Conservation (phyloP, 371 early-diverging fungal species). For the Mortierella sp. region DNA sequence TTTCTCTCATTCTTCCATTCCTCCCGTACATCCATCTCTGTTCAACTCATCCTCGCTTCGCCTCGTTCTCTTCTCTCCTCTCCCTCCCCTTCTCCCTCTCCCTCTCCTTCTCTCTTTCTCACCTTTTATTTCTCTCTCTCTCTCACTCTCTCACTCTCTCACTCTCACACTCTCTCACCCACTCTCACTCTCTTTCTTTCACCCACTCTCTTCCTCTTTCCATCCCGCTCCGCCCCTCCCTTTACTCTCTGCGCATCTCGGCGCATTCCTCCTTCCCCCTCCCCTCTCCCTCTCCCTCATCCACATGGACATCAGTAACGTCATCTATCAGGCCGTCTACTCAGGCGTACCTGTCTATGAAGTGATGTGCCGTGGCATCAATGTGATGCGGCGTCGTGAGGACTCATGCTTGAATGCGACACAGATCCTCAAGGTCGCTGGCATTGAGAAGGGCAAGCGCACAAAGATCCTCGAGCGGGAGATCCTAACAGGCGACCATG, state of each 20-base stretch:
- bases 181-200: neutral
- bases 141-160: neutral
- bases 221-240: neutral
- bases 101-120: neutral
- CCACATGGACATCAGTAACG: slow-evolving; percentile 19
- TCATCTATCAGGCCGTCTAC: slow-evolving; percentile 79
- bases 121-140: neutral
- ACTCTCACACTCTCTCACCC: neutral
- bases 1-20: too few species aligned
- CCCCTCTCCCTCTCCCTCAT: neutral
- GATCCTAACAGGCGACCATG: slow-evolving; percentile 84
- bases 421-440: slow-evolving; percentile 97
- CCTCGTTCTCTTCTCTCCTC: too few species aligned
- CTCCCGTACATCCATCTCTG: too few species aligned
- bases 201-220: neutral
- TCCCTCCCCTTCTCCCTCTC: neutral
- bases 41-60: too few species aligned
- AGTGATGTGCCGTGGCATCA: slow-evolving; percentile 81
- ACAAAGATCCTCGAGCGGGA: slow-evolving; percentile 94
- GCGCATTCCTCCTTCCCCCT: neutral
- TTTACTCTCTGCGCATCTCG: neutral
- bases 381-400: slow-evolving; percentile 90
- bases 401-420: slow-evolving; percentile 96
- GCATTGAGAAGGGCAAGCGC: slow-evolving; percentile 90
- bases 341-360: slow-evolving; percentile 90